Evolutionary conservation across 2,329 filamentous ascomycete species (phyloP).

Genomic region (Phialophora macrospora): DNA sequence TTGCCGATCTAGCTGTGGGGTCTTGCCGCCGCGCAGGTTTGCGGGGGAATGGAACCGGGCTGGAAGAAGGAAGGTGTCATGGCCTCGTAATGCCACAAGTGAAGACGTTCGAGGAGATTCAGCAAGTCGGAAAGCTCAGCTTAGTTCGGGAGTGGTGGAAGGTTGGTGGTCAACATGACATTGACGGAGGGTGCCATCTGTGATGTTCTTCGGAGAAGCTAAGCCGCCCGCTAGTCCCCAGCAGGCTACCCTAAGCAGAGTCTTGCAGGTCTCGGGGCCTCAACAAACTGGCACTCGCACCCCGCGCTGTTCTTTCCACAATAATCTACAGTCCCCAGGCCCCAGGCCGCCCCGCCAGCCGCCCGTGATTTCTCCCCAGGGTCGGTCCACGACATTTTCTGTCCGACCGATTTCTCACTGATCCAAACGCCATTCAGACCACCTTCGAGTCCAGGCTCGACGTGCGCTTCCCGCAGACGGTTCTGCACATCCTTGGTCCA

Average conservation of each 20-base stretch:
- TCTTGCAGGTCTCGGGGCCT: slow-evolving; percentile 13
- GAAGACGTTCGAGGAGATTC: neutral
- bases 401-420: slow-evolving; percentile 1
- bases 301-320: slow-evolving; percentile 18
- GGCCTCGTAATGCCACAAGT: neutral
- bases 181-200: neutral
- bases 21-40: slow-evolving; percentile 11
- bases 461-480: slow-evolving; percentile 2
- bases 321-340: slow-evolving; percentile 12
- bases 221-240: slow-evolving; percentile 1
- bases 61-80: slow-evolving; percentile 16
- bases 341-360: neutral
- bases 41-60: slow-evolving; percentile 29
- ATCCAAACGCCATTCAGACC: slow-evolving; percentile 16
- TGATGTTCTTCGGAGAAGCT: neutral
- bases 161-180: neutral
- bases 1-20: slow-evolving; percentile 17
- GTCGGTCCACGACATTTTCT: slow-evolving; percentile 14
- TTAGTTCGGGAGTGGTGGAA: neutral
- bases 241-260: slow-evolving; percentile 4
- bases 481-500: slow-evolving; percentile 2
- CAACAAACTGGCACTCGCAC: slow-evolving; percentile 15
- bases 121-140: slow-evolving; percentile 5
- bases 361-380: slow-evolving; percentile 3
- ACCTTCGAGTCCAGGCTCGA: slow-evolving; percentile 1